Evolutionary conservation across 2,329 filamentous ascomycete species (phyloP).

Genomic region (Coniochaeta sp.): DNA sequence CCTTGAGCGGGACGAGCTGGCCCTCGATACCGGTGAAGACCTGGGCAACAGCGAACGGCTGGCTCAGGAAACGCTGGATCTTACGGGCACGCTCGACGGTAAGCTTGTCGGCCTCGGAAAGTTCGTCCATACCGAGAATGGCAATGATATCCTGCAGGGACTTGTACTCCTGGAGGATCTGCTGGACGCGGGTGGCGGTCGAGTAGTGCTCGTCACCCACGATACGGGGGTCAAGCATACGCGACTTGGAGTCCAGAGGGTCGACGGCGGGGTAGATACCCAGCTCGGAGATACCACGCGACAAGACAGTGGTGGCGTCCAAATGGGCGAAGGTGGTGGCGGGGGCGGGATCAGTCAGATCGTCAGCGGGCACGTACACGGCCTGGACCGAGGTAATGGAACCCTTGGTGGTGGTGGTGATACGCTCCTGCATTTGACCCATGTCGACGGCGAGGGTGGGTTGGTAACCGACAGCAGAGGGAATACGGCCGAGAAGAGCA

Average conservation of each 20-base stretch:
- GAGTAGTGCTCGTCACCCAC: slow-evolving; percentile 98
- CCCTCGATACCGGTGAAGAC: slow-evolving; percentile 93
- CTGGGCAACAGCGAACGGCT: slow-evolving; percentile 86
- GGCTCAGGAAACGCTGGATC: slow-evolving; percentile 98
- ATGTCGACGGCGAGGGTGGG: slow-evolving; percentile 97
- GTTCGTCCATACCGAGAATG: slow-evolving; percentile 99
- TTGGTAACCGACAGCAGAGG: slow-evolving; percentile 99
- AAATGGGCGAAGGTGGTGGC: slow-evolving; percentile 99
- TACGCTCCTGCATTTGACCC: slow-evolving; percentile 99
- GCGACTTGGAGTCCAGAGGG: slow-evolving; percentile 98
- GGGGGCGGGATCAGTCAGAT: slow-evolving; percentile 99
- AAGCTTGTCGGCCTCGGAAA: slow-evolving; percentile 98
- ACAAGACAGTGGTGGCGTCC: slow-evolving; percentile 99
- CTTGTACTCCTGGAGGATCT: slow-evolving; percentile 99
- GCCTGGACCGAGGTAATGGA: slow-evolving; percentile 99
- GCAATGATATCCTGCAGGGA: slow-evolving; percentile 99
- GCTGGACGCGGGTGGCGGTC: slow-evolving; percentile 89
- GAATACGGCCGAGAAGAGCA: slow-evolving; percentile 97
- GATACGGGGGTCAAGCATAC: slow-evolving; percentile 98
- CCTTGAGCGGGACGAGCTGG: slow-evolving; percentile 95
- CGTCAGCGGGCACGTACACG: slow-evolving; percentile 99
- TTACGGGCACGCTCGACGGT: slow-evolving; percentile 99
- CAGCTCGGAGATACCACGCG: slow-evolving; percentile 99
- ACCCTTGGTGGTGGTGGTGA: slow-evolving; percentile 98
- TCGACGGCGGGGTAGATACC: slow-evolving; percentile 99